phyloP scores from a whole-genome alignment of 2,329 filamentous ascomycete species.

The Microsporum audouinii region DNA sequence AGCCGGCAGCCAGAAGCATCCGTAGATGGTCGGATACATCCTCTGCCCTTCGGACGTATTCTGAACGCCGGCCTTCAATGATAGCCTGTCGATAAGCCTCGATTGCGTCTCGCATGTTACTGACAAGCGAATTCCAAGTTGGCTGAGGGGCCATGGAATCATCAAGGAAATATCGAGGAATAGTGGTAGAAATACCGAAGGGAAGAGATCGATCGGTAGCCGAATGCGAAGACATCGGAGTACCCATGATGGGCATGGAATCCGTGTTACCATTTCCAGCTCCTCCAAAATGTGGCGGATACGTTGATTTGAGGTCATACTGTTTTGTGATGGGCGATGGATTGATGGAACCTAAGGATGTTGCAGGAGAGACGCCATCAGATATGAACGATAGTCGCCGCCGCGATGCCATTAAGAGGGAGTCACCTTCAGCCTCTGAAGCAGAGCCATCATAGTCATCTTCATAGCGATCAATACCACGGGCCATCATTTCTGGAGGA shows the following conservation, averaged over 20 bases:
- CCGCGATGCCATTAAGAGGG: conserved; percentile 54
- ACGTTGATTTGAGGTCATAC: conserved; percentile 40
- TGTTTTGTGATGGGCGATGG: conserved; percentile 51
- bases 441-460: conserved; percentile 90
- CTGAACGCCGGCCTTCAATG: conserved; percentile 65
- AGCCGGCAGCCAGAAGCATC: conserved; percentile 85
- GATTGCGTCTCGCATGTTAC: conserved; percentile 85
- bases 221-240: conserved; percentile 34
- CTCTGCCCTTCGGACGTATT: conserved; percentile 90
- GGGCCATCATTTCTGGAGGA: conserved; percentile 80
- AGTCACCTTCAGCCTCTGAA: conserved; percentile 71
- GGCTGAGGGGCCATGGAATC: conserved; percentile 61
- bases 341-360: conserved; percentile 84
- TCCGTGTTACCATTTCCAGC: conserved; percentile 17
- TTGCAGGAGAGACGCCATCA: conserved; percentile 69
- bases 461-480: conserved; percentile 70
- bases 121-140: conserved; percentile 79
- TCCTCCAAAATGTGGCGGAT: conserved; percentile 12
- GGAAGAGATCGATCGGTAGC: conserved; percentile 42
- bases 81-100: conserved; percentile 88
- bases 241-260: conserved; percentile 12
- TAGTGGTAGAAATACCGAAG: conserved; percentile 37
- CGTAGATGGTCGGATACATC: conserved; percentile 96
- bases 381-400: conserved; percentile 55
- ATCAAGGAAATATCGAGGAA: conserved; percentile 80